Evolutionary conservation across 352 stramenopile species (phyloP).

Genomic region (Phytopythium mirpurense): DNA sequence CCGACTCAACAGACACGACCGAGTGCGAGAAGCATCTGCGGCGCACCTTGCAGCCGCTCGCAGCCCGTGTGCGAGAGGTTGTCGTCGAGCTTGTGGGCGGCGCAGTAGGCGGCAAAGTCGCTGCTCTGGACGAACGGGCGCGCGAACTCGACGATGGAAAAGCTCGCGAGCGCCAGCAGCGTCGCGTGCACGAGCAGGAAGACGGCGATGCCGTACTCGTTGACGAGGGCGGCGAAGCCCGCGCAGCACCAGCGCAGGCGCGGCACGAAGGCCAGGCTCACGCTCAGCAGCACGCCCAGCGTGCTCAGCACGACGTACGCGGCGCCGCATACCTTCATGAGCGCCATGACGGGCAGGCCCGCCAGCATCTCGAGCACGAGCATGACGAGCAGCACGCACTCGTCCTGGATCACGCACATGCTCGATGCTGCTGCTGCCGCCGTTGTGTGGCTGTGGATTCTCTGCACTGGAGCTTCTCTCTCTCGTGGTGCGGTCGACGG

Average conservation of each 20-base stretch:
- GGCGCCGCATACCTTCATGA: conserved; percentile 42
- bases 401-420: conserved; percentile 43
- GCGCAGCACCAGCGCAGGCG: conserved; percentile 31
- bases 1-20: too few species aligned
- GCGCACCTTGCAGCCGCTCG: conserved; percentile 31
- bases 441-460: too few species aligned
- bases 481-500: not conserved
- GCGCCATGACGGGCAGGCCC: conserved; percentile 37
- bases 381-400: conserved; percentile 40
- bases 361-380: conserved; percentile 30
- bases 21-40: too few species aligned
- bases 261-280: conserved; percentile 36
- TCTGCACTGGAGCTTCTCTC: not conserved
- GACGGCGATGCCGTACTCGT: conserved; percentile 37
- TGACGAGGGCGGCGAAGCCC: conserved; percentile 22
- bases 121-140: conserved; percentile 26
- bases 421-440: not conserved
- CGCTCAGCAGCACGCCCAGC: conserved; percentile 31
- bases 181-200: conserved; percentile 34
- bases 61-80: conserved; percentile 42
- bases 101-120: conserved; percentile 26
- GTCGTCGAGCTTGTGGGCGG: conserved; percentile 24
- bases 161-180: conserved; percentile 32
- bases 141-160: conserved; percentile 32
- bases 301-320: conserved; percentile 25